Evolutionary conservation across 352 stramenopile genomes (phyloP), one percentile per base, ranked within the genome.

Genomic region (Aphanomyces invadans): DNA sequence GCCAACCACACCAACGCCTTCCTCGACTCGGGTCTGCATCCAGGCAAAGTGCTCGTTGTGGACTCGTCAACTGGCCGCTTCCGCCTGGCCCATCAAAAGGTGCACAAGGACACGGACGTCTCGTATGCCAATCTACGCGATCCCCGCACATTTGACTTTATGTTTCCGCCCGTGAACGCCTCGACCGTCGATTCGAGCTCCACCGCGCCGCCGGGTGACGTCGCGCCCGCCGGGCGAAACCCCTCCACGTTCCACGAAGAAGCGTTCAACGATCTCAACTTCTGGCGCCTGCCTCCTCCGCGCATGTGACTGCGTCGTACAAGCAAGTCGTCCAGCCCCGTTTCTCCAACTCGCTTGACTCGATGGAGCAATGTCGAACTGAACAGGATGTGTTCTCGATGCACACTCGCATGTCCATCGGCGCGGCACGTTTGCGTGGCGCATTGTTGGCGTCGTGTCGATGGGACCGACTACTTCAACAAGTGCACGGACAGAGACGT

Each of bases 181-280:
- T 74, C 71, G 11, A 32, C 59, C 12, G 38, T 57, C 46, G 59
- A 65, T 65, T 19, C n/a, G n/a, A n/a, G n/a, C n/a, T n/a, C n/a
- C n/a, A n/a, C n/a, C n/a, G n/a, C n/a, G n/a, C n/a, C n/a, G n/a
- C n/a, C n/a, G n/a, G n/a, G n/a, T n/a, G n/a, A n/a, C n/a, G n/a
- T n/a, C n/a, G n/a, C n/a, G n/a, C n/a, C n/a, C n/a, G n/a, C n/a
- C n/a, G n/a, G n/a, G n/a, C n/a, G n/a, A n/a, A n/a, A n/a, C n/a
- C n/a, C n/a, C n/a, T n/a, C 38, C 39, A 26, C 19, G 38, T 48
- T 65, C 28, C n/a, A 56, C 15, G 85, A 94, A 60, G 85, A 94
- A 61, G 83, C 83, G 23, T 94, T 87, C 74, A 94, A 94, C 67
- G 85, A 94, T 62, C 70, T 90, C 29, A 94, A 94, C 68, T 94